A percentile compares a stretch with the other conserved stretches of the same genome.
Conservation (phyloP, 164 flowering plant genomes). For the Amborella trichopoda region DNA sequence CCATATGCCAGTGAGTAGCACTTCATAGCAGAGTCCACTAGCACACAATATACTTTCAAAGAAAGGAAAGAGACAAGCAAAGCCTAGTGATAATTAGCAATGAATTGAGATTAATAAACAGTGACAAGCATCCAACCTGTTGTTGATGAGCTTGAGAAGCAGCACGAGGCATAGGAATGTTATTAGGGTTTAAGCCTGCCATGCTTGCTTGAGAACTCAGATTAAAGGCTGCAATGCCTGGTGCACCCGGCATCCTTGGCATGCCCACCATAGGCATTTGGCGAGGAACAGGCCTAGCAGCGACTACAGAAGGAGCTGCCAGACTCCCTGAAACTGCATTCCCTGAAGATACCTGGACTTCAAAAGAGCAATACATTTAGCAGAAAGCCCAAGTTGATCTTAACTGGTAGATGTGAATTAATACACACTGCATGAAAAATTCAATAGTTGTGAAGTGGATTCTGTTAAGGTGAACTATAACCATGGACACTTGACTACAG, state of each 20-base stretch:
- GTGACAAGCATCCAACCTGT: slow-evolving; percentile 37
- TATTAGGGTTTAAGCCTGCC: slow-evolving; percentile 77
- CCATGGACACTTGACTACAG: no score
- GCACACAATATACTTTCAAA: neutral
- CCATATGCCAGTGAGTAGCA: no score
- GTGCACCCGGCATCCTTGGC: slow-evolving; percentile 73
- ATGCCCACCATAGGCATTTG: slow-evolving; percentile 55
- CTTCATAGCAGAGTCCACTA: no score
- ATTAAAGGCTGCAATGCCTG: slow-evolving; percentile 67
- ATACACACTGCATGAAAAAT: no score
- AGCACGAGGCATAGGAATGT: slow-evolving; percentile 76
- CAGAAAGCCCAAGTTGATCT: no score
- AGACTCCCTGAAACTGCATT: slow-evolving; percentile 55
- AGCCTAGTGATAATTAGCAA: neutral
- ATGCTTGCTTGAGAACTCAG: slow-evolving; percentile 75
- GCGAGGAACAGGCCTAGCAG: slow-evolving; percentile 56
- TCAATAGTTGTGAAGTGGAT: no score
- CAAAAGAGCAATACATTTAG: no score
- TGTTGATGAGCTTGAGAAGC: slow-evolving; percentile 68
- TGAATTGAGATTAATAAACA: neutral
- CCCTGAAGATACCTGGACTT: slow-evolving; percentile 56
- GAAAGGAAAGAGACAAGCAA: neutral
- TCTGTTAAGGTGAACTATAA: no score
- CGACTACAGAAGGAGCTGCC: slow-evolving; percentile 42
- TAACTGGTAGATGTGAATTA: no score